Percentiles rank a stretch among this genome's conserved stretches.
phyloP scores from a whole-genome alignment of 2,329 filamentous ascomycete species.

The Ophiostoma triangulosporum region DNA sequence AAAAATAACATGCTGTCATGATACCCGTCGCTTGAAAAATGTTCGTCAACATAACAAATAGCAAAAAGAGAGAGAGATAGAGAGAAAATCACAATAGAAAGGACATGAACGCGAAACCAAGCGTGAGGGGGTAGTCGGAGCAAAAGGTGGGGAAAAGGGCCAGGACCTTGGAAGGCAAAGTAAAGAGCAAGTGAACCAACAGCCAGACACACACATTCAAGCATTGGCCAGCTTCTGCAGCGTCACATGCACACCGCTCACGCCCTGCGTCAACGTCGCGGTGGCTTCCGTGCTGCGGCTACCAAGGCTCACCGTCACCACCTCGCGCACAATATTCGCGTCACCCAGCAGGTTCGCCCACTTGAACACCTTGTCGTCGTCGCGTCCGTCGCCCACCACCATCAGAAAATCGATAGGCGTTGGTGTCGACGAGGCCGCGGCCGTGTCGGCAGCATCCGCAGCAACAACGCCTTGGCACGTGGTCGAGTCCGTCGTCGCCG shows the following conservation, averaged over 20 bases:
- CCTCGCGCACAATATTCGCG: constrained; percentile 46
- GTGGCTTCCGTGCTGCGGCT: constrained; percentile 78
- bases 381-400: constrained; percentile 79
- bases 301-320: constrained; percentile 77
- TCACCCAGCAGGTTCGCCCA: constrained; percentile 74
- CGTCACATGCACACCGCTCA: constrained; percentile 46
- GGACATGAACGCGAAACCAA: no score
- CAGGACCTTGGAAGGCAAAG: no score
- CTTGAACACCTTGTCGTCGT: constrained; percentile 85
- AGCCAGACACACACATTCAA: background rate
- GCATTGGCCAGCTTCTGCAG: constrained; percentile 11
- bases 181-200: no score
- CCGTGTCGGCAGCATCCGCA: background rate
- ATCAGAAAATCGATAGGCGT: constrained; percentile 68
- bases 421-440: constrained; percentile 18
- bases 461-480: background rate
- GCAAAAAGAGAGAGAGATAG: no score
- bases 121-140: no score
- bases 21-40: background rate
- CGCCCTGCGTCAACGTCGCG: constrained; percentile 76
- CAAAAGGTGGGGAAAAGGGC: no score
- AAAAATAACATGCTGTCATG: background rate
- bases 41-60: background rate
- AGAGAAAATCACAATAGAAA: no score
- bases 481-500: background rate